phyloP scores from a whole-genome alignment of 768 basidiomycete genomes.

The Mycena maculata region DNA sequence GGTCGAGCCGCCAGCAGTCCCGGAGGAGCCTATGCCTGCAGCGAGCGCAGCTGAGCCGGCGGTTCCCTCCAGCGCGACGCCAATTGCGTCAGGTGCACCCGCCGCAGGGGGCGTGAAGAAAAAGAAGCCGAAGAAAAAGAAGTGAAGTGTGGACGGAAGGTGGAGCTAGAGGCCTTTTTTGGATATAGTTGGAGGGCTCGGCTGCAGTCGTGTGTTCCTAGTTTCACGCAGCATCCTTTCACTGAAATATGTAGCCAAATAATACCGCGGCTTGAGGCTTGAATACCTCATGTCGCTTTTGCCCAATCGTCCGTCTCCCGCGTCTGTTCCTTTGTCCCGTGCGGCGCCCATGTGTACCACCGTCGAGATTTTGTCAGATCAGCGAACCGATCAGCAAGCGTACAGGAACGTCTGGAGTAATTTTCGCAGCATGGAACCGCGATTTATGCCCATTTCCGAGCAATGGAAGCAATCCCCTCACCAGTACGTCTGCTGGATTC shows the following conservation, averaged over 20 bases:
- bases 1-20: slow-evolving; percentile 37
- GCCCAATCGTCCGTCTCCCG: too few relatives aligned
- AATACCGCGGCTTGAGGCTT: slow-evolving; percentile 1
- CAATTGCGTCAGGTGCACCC: slow-evolving; percentile 44
- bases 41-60: slow-evolving; percentile 25
- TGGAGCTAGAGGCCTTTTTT: slow-evolving; percentile 38
- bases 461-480: too few relatives aligned
- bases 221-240: slow-evolving; percentile 3
- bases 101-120: slow-evolving; percentile 78
- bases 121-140: slow-evolving; percentile 88
- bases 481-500: too few relatives aligned
- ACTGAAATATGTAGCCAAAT: slow-evolving; percentile 21
- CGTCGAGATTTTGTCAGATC: too few relatives aligned
- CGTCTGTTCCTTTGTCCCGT: too few relatives aligned
- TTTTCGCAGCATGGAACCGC: too few relatives aligned
- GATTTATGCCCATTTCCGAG: too few relatives aligned
- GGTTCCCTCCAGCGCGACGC: slow-evolving; percentile 47
- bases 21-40: slow-evolving; percentile 31
- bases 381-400: too few relatives aligned
- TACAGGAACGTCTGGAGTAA: too few relatives aligned
- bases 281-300: too few relatives aligned
- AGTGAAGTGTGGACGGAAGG: slow-evolving; percentile 50
- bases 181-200: background rate
- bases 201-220: slow-evolving; percentile 19
- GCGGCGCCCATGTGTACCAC: too few relatives aligned